Evolutionary conservation across 139 green algal species (phyloP).

Genomic region (Closterium sp.): DNA sequence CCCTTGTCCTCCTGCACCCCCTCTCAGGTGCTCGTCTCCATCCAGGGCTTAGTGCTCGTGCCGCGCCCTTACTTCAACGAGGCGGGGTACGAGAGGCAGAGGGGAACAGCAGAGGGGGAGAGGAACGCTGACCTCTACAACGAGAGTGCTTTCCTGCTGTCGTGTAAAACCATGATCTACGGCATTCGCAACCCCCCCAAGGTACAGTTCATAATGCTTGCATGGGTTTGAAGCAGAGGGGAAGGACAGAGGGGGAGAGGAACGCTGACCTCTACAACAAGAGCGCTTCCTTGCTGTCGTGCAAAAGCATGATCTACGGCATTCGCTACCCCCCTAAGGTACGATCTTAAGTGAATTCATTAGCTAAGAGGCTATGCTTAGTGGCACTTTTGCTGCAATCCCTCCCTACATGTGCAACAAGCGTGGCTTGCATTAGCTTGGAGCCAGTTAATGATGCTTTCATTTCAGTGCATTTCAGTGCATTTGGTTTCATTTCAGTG

Average conservation of each 20-base stretch:
- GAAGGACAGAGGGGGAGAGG: conserved; percentile 49
- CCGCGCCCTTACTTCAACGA: conserved; percentile 56
- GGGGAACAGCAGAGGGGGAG: too few species aligned
- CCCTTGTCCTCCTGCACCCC: background rate
- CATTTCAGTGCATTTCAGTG: too few species aligned
- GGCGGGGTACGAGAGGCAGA: conserved; percentile 49
- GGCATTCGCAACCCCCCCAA: conserved; percentile 37
- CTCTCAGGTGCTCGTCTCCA: conserved; percentile 78
- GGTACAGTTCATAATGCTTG: too few species aligned
- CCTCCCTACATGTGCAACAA: background rate
- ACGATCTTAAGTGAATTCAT: background rate
- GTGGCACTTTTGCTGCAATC: background rate
- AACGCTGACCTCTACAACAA: conserved; percentile 59
- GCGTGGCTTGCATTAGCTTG: background rate
- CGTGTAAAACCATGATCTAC: too few species aligned
- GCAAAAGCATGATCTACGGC: conserved; percentile 50
- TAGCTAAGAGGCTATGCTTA: background rate
- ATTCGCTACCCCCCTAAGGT: conserved; percentile 51
- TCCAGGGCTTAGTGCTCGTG: conserved; percentile 84
- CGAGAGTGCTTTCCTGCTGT: background rate
- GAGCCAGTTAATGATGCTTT: background rate
- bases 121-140: too few species aligned
- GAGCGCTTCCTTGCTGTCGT: conserved; percentile 53
- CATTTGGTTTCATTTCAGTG: too few species aligned
- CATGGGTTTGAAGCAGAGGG: conserved; percentile 60